Base-by-base conservation (phyloP, 768 basidiomycete genomes). In the Russula griseocarnosa region DNA sequence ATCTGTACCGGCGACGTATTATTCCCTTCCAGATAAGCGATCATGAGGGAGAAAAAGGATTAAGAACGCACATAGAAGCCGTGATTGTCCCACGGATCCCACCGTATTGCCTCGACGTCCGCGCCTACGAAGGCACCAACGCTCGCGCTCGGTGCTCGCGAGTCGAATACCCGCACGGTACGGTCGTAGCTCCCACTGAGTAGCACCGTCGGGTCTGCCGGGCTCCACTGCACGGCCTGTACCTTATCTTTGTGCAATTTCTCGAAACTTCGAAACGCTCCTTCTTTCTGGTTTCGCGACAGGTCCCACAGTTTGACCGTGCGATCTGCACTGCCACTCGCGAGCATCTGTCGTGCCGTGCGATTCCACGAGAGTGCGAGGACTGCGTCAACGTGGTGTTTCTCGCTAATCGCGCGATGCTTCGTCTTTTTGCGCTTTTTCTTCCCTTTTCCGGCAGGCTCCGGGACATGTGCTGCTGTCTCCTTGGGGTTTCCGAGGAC, bases 241-340 rank as follows among this genome's bases (percentile, higher is more conserved):
- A 99, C 92, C 78, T 96, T 98, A 75, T 97, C 94, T 72, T 86
- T 90, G 73, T 94, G 92, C 34, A 88, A 79, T 67, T 82, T 79
- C 49, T 80, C 80, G 75, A 95, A 98, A 69, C 88, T 94, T 63
- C 92, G 82, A 70, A 98, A 83, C 26, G 95, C 95, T 18, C 82
- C 84, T 63, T 70, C 71, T 7, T 73, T 74, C 5, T 85, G 83
- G 58, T 85, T 82, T 16, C 92, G 81, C 44, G 82, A 87, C 59
- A 99, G 79, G 77, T 99, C 97, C 97, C 96, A 99, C 30, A 99
- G 77, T 75, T 99, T 99, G 66, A 99, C 93, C 0, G 96, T 98
- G 58, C 86, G 82, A 76, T 99, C 97, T 2, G 97, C 96, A 59
- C 90, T 92, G 3, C 92, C 91, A 53, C 90, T 93, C 0, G 96